Base-by-base conservation (phyloP, 2,329 filamentous ascomycete species). In the Colletotrichum navitas region DNA sequence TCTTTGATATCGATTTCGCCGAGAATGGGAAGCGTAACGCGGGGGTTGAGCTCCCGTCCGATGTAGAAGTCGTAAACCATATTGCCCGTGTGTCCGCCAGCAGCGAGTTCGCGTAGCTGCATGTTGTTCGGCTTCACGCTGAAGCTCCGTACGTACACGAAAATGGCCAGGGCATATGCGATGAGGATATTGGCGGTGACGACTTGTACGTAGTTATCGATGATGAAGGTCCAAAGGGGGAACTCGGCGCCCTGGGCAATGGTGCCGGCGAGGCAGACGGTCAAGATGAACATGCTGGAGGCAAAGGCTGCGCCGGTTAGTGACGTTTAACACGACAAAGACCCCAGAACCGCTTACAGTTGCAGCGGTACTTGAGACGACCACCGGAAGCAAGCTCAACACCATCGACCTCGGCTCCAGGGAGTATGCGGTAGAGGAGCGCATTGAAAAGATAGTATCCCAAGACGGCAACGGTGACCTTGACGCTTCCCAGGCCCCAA, bases 51-150 rank as follows among this genome's bases (percentile, higher is more conserved):
- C 81, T 98, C 95, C 36, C 95, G 93, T 26, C 95, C 95, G 75
- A 98, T 98, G 83, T 73, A 98, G 90, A 94, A 98, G 82, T 98
- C 95, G 81, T 98, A 98, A 47, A 98, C 82, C 74, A 94, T 84
- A 81, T 97, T 98, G 69, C 94, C 95, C 1, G 90, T 91, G 78
- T 93, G 89, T 21, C 94, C 95, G 54, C 95, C 94, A 1, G 90
- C 89, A 0, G 95, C 95, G 10, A 98, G 87, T 80, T 96, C 91
- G 51, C 95, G 93, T 73, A 88, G 85, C 59, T 92, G 87, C 16
- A 87, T 85, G 79, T 97, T 94, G 54, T 89, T 90, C n/a, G 90
- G 83, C 80, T 93, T 92, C 74, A 97, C 93, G 64, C 87, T 87
- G 84, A 98, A 98, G 79, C 93, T 97, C 76, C 88, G 88, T 67